Evolutionary conservation across 192 early-diverging fungal genomes (phyloP).

Genomic region (Coemansia sp.): DNA sequence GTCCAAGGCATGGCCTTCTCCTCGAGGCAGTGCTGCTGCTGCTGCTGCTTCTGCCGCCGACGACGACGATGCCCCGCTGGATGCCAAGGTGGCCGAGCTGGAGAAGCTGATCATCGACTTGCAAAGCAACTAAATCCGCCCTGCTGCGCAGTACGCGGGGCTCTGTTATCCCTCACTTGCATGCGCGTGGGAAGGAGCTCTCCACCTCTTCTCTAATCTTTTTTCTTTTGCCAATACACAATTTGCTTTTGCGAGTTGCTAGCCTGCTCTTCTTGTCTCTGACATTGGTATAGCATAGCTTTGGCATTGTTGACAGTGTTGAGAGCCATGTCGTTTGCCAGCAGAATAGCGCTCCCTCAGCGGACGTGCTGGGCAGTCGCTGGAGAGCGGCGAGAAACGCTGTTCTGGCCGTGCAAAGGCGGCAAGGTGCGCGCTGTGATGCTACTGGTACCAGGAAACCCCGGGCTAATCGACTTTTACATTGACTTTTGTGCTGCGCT

Average conservation of each 20-base stretch:
- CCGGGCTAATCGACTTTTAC: constrained; percentile 81
- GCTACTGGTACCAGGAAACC: constrained; percentile 70
- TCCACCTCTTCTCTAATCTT: neutral
- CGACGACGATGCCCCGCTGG: constrained; percentile 23
- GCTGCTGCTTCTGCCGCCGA: neutral
- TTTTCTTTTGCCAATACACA: no score
- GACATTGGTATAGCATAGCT: neutral
- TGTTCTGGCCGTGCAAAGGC: constrained; percentile 38
- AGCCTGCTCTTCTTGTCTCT: no score
- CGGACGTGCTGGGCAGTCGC: constrained; percentile 27
- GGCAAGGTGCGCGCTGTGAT: constrained; percentile 31
- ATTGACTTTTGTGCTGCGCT: constrained; percentile 63
- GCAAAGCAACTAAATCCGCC: constrained; percentile 11
- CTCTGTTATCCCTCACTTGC: neutral
- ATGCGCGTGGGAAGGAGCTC: neutral
- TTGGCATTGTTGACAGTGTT: no score
- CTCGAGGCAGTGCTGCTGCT: neutral
- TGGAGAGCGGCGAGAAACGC: constrained; percentile 40
- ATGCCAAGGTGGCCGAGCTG: constrained; percentile 46
- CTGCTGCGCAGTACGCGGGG: neutral
- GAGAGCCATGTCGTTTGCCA: constrained; percentile 32
- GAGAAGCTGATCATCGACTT: constrained; percentile 44
- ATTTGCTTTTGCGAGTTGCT: no score
- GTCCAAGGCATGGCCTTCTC: neutral
- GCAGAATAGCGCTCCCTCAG: constrained; percentile 25